Base-by-base conservation (phyloP, 805 yeast species). In the Starmerella khaoyaiensis region DNA sequence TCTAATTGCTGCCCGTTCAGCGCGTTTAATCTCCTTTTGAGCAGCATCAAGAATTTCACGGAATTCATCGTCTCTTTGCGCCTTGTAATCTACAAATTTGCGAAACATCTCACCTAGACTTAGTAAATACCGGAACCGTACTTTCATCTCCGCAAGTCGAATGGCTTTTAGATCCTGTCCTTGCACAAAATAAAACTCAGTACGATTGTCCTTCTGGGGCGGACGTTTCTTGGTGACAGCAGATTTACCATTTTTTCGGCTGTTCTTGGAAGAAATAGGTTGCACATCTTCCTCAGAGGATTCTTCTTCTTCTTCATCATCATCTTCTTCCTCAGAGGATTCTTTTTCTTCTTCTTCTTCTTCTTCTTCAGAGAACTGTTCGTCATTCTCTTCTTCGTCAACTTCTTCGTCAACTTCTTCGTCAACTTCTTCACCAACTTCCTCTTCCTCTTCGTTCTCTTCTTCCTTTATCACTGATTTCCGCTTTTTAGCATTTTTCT, bases 21-120 rank as follows among this genome's bases (percentile, higher is more conserved):
- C 46, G 21, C 28, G 21, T n/a, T 27, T 28, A 22, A 42, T 35
- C 11, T 27, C 39, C 19, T 19, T 14, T 24, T 52, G 56, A 9
- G 59, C 61, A 30, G 57, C 54, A 15, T 52, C 53, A 8, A 62
- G 45, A 11, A 62, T 47, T 29, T 37, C 40, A 19, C 43, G 40
- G 51, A 84, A 71, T 15, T 68, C 66, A 19, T 76, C 74, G 52
- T 84, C 94, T 49, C 75, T 74, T 36, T 80, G 69, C 9, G 93
- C 83, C 46, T 76, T 71, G 31, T 78, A 62, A 48, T 83, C 82
- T 37, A 86, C 80, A 56, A 86, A 86, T 52, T 81, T 81, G 21
- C 93, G 74, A 55, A 86, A 86, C 36, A 87, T 61, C 45, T 80
- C 93, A 0, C 94, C 82, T 21, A 86, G 62, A 1, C 83, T 77